Evolutionary conservation across 2,329 filamentous ascomycete genomes (phyloP).

Genomic region (Aspergillus fumigatus): DNA sequence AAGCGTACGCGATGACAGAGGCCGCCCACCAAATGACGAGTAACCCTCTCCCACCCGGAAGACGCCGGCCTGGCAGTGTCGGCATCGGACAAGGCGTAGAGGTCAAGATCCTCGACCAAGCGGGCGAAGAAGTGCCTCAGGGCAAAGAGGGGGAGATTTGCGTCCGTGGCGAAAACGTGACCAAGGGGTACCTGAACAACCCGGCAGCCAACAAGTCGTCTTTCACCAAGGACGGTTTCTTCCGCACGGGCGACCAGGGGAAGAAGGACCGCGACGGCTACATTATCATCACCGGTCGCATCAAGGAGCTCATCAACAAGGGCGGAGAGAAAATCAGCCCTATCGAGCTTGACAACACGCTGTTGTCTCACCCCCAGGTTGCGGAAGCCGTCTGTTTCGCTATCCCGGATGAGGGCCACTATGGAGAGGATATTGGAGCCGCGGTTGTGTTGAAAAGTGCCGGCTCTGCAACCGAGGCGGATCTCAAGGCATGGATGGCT

Average conservation of each 20-base stretch:
- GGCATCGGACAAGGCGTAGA: conserved; percentile 81
- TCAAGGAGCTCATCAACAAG: conserved; percentile 89
- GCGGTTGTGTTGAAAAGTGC: conserved; percentile 70
- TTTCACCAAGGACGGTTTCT: conserved; percentile 72
- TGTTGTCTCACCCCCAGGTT: conserved; percentile 68
- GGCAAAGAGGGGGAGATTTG: conserved; percentile 77
- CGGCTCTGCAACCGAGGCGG: conserved; percentile 51
- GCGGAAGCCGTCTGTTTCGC: conserved; percentile 80
- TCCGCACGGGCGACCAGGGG: conserved; percentile 84
- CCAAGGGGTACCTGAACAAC: conserved; percentile 82
- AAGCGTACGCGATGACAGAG: conserved; percentile 92
- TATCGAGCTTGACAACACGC: conserved; percentile 78
- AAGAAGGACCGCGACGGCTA: conserved; percentile 76
- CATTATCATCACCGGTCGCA: conserved; percentile 80
- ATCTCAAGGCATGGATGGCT: conserved; percentile 64
- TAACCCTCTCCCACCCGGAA: conserved; percentile 64
- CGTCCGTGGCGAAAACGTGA: conserved; percentile 77
- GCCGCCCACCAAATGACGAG: conserved; percentile 54
- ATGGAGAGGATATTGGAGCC: conserved; percentile 75
- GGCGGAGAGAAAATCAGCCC: conserved; percentile 86
- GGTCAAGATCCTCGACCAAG: conserved; percentile 68
- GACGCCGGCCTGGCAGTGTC: conserved; percentile 76
- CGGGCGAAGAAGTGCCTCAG: conserved; percentile 63
- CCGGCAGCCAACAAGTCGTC: conserved; percentile 67
- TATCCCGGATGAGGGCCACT: conserved; percentile 69